A percentile compares a stretch with the other conserved stretches of the same genome.
These are phyloP conservation scores for Coemansia sp. DNA, from an alignment of 192 early-diverging fungal species.

Conservation along the genomic window DNA sequence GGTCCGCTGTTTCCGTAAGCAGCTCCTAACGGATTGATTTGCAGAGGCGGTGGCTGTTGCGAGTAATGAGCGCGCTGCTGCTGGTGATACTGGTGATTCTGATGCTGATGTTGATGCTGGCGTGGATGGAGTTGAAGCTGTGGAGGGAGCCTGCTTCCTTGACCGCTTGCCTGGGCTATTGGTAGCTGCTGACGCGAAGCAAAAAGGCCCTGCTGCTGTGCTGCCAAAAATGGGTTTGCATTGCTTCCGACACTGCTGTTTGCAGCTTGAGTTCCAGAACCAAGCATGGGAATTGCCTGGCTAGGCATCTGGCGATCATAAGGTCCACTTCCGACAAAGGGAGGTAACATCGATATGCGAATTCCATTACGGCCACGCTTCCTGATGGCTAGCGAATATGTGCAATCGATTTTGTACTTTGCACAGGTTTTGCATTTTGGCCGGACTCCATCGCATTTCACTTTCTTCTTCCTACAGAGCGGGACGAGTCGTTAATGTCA, in stretches of 20 bases:
- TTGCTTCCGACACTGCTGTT: constrained; percentile 8
- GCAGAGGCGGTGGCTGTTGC: constrained; percentile 17
- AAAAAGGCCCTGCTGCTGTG: constrained; percentile 18
- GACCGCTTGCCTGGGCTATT: constrained; percentile 2
- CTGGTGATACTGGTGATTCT: constrained; percentile 13
- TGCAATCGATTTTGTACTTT: constrained; percentile 42
- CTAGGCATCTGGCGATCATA: constrained; percentile 36
- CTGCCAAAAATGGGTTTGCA: background rate
- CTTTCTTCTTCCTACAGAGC: constrained; percentile 50
- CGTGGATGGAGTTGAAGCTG: constrained; percentile 19
- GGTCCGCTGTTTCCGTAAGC: constrained; percentile 34
- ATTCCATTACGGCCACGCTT: constrained; percentile 48
- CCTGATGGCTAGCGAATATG: constrained; percentile 40
- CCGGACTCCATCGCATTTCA: constrained; percentile 55
- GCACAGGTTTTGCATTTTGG: constrained; percentile 56
- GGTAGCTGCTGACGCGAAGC: constrained; percentile 19
- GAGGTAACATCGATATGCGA: constrained; percentile 27
- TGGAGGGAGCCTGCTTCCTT: constrained; percentile 8
- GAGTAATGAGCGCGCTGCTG: background rate
- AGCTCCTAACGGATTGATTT: constrained; percentile 43
- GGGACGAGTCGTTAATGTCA: no score
- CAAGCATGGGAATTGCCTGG: constrained; percentile 17
- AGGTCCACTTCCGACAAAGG: constrained; percentile 15
- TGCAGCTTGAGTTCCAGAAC: background rate
- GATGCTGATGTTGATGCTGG: constrained; percentile 9